Percentiles rank a stretch among this genome's conserved stretches.
Evolutionary conservation across 2,329 filamentous ascomycete species (phyloP).

Genomic region (Cladosporium colombiae): DNA sequence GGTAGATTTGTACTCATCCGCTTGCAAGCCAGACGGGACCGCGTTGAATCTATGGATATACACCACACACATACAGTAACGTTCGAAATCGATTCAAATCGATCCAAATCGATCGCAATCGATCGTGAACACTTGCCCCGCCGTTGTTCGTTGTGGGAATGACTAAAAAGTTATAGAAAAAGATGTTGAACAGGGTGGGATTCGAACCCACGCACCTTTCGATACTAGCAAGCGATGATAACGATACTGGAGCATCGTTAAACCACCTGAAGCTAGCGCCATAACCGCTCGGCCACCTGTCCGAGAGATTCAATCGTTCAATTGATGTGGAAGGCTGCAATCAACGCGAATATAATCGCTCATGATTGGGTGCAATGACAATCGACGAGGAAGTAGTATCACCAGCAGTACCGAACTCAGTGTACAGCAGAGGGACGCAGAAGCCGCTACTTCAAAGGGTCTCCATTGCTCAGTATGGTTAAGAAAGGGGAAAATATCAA

Average conservation of each 20-base stretch:
- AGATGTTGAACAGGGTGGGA: slow-evolving; percentile 25
- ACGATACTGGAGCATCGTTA: background rate
- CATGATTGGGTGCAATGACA: background rate
- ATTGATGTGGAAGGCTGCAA: background rate
- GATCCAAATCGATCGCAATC: background rate
- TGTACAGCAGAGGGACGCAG: background rate
- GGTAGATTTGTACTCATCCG: background rate
- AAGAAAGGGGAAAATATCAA: background rate
- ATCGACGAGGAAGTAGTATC: background rate
- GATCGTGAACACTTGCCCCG: background rate
- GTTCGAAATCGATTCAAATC: background rate
- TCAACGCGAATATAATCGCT: background rate
- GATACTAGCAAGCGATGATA: slow-evolving; percentile 25
- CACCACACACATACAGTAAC: background rate
- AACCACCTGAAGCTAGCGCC: slow-evolving; percentile 14
- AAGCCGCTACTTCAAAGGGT: too few relatives aligned
- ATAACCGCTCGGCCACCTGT: slow-evolving; percentile 18
- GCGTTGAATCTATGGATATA: background rate
- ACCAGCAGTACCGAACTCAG: background rate
- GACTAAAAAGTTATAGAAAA: background rate
- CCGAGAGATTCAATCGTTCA: background rate
- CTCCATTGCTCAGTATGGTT: background rate
- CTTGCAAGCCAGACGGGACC: background rate
- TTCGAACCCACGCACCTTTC: slow-evolving; percentile 33
- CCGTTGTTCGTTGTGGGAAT: background rate